Percentiles rank a stretch among this genome's conserved stretches.
Conservation (phyloP, 805 yeast genomes). For the Myxozyma geophila region DNA sequence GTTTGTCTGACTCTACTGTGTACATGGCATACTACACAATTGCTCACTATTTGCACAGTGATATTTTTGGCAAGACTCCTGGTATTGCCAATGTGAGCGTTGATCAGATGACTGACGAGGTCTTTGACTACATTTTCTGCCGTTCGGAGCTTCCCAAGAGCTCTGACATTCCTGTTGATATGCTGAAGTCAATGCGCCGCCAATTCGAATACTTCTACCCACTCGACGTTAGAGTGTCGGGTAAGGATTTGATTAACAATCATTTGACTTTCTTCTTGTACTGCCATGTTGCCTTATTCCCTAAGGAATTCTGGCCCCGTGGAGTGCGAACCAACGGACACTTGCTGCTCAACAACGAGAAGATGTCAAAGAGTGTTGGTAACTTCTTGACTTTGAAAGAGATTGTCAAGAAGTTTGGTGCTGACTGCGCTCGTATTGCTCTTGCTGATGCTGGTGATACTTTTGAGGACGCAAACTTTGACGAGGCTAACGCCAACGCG, state of each 20-base stretch:
- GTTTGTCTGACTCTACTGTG: slow-evolving; percentile 92
- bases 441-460: slow-evolving; percentile 98
- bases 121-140: slow-evolving; percentile 86
- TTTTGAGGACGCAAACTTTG: slow-evolving; percentile 97
- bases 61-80: slow-evolving; percentile 74
- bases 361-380: slow-evolving; percentile 98
- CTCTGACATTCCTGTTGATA: slow-evolving; percentile 63
- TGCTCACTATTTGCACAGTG: slow-evolving; percentile 81
- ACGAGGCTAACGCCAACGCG: slow-evolving; percentile 94
- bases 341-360: slow-evolving; percentile 89
- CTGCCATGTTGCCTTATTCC: slow-evolving; percentile 90
- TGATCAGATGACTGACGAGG: slow-evolving; percentile 89
- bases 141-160: slow-evolving; percentile 63
- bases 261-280: slow-evolving; percentile 96
- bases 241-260: slow-evolving; percentile 96
- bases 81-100: slow-evolving; percentile 79
- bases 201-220: slow-evolving; percentile 98
- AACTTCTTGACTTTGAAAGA: slow-evolving; percentile 91
- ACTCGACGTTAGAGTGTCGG: slow-evolving; percentile 86
- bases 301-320: slow-evolving; percentile 86
- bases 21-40: slow-evolving; percentile 95
- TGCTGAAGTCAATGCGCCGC: slow-evolving; percentile 76
- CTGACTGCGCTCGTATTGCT: slow-evolving; percentile 96
- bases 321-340: slow-evolving; percentile 97
- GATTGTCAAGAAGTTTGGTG: slow-evolving; percentile 86